phyloP scores from a whole-genome alignment of 1,284 basidiomycete species.

The Microbotryum violaceum region DNA sequence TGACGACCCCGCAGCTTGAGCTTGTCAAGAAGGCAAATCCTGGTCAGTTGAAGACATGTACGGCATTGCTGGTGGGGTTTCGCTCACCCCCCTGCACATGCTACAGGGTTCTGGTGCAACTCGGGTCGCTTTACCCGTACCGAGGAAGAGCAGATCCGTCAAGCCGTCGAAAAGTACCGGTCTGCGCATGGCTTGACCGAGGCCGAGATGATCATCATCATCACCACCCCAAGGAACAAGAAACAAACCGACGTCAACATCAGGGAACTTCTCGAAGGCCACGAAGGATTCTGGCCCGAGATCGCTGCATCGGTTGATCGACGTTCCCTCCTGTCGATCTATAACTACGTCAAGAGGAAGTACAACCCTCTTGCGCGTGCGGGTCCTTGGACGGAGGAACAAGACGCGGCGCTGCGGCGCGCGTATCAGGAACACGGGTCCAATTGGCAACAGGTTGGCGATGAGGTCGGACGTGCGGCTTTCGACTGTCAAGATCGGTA shows the following conservation, averaged over 20 bases:
- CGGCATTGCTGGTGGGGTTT: no score
- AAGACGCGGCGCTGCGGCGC: slow-evolving; percentile 59
- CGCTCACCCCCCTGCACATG: no score
- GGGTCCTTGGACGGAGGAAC: slow-evolving; percentile 60
- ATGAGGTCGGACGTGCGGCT: slow-evolving; percentile 63
- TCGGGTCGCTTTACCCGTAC: slow-evolving; percentile 72
- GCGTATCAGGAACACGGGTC: slow-evolving; percentile 62
- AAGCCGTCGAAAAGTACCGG: slow-evolving; percentile 58
- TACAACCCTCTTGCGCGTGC: slow-evolving; percentile 59
- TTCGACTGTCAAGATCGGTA: slow-evolving; percentile 73
- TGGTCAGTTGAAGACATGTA: no score
- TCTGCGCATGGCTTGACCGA: slow-evolving; percentile 47
- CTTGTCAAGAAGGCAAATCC: neutral
- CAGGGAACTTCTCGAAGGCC: slow-evolving; percentile 30
- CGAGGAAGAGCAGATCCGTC: slow-evolving; percentile 58
- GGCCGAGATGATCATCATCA: slow-evolving; percentile 54
- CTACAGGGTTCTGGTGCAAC: slow-evolving; percentile 64
- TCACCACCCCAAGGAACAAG: slow-evolving; percentile 47
- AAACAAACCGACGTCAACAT: slow-evolving; percentile 46
- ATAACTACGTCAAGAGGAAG: slow-evolving; percentile 63
- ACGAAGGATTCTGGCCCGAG: slow-evolving; percentile 61
- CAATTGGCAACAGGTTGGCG: slow-evolving; percentile 66
- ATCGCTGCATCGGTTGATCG: slow-evolving; percentile 61
- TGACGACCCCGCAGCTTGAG: neutral
- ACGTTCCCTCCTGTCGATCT: slow-evolving; percentile 69